Conservation (phyloP, 2,329 filamentous ascomycete species). For the Stachybotrys elegans region DNA sequence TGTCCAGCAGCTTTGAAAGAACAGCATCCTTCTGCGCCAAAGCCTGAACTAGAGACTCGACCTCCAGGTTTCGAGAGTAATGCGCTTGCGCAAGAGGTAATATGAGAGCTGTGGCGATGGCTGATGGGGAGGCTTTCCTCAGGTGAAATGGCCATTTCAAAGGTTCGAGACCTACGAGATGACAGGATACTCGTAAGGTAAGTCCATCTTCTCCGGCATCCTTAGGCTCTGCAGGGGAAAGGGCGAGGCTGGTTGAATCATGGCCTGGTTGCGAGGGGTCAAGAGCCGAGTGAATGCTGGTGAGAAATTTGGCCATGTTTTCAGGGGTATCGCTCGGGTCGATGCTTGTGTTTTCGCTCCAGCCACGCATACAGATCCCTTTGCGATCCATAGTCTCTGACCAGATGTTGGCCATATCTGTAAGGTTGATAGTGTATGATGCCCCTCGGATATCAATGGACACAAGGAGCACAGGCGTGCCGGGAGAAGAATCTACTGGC, state of each 20-base stretch:
- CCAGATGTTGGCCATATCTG: conserved; percentile 73
- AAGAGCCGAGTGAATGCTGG: conserved; percentile 52
- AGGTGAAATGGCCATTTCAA: conserved; percentile 63
- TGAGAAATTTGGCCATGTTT: conserved; percentile 63
- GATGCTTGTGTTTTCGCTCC: conserved; percentile 62
- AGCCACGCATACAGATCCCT: conserved; percentile 58
- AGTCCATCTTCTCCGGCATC: conserved; percentile 36
- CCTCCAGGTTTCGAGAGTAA: conserved; percentile 31
- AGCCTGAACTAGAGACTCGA: conserved; percentile 35
- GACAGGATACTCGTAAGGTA: conserved; percentile 50
- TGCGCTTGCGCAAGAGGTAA: conserved; percentile 46
- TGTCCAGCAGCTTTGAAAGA: conserved; percentile 46
- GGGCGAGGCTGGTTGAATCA: conserved; percentile 36
- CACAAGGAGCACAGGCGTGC: conserved; percentile 57
- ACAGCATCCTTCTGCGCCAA: conserved; percentile 48
- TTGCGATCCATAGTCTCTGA: conserved; percentile 56
- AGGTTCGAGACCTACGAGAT: conserved; percentile 59
- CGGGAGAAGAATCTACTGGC: conserved; percentile 32
- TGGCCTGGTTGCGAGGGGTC: conserved; percentile 40
- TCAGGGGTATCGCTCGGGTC: conserved; percentile 65
- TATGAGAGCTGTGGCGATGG: conserved; percentile 43
- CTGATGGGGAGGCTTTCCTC: conserved; percentile 34
- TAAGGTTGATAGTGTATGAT: conserved; percentile 62
- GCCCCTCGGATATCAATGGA: conserved; percentile 49
- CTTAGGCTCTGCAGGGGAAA: conserved; percentile 30